Base-by-base conservation (phyloP, 257 asterid species). In the Solanum tacnaense region DNA sequence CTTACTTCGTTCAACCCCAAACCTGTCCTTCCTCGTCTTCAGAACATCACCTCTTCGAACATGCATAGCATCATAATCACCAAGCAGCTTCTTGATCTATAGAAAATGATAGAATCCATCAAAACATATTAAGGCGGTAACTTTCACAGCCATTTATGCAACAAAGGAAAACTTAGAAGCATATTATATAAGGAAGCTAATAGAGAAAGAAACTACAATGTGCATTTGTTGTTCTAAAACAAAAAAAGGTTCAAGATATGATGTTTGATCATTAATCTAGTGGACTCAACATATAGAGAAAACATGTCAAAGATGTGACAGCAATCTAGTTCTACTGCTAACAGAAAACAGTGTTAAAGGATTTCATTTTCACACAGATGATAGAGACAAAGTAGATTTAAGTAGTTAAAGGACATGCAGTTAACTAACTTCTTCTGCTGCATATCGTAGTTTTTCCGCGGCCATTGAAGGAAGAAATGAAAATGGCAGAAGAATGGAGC, bases 381-480 rank as follows among this genome's bases (percentile, higher is more conserved):
- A 83, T 81, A 13, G 23, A 83, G 85, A 15, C 68, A 46, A 16
- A 46, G 27, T 29, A 85, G 18, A 85, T 18, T 85, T 38, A 41
- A 25, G 29, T 21, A 29, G 70, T 39, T 10, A 39, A 56, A 84
- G 32, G 15, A 41, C 86, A 81, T 76, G 75, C 74, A 84, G 31
- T 56, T 41, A 35, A 85, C 89, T 85, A 74, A 97, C 99, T 98
- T 94, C 93, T 84, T 92, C 96, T 35, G 98, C 98, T 58, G 95
- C 98, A 89, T 92, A 93, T 84, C 93, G 90, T 83, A 95, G 94
- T 91, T 96, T 96, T 88, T 90, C 90, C 13, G 97, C 91, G 87
- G 98, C 98, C 98, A 93, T 93, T 89, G 96, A 93, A 88, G 98
- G 98, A 91, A 97, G 98, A 93, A 97, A 96, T 13, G 97, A 96